phyloP scores from a whole-genome alignment of 805 yeast genomes.

The Kazachstania kunashirensis region DNA sequence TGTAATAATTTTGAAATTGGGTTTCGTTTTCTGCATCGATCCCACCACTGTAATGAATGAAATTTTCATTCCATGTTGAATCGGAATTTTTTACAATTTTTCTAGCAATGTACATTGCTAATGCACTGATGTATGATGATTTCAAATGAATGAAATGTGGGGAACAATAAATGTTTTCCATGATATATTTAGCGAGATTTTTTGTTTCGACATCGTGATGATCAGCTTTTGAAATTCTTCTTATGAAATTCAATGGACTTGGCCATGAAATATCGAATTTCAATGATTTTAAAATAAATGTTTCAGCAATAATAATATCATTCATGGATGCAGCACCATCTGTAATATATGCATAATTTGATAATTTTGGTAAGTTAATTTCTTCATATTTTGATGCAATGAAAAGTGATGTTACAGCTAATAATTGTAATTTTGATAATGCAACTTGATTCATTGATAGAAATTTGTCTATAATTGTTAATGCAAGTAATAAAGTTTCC shows the following conservation, averaged over 20 bases:
- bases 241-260: slow-evolving; percentile 79
- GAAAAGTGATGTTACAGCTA: slow-evolving; percentile 77
- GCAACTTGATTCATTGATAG: slow-evolving; percentile 65
- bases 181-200: slow-evolving; percentile 70
- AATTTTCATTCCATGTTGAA: slow-evolving; percentile 21
- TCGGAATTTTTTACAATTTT: slow-evolving; percentile 34
- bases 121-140: slow-evolving; percentile 73
- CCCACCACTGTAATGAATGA: slow-evolving; percentile 21
- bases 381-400: slow-evolving; percentile 95
- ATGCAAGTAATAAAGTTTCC: slow-evolving; percentile 75
- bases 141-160: slow-evolving; percentile 60
- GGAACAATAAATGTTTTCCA: slow-evolving; percentile 70
- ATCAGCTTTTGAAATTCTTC: slow-evolving; percentile 83
- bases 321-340: slow-evolving; percentile 80
- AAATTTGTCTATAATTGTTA: slow-evolving; percentile 80
- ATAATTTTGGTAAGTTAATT: slow-evolving; percentile 75
- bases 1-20: slow-evolving; percentile 14
- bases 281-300: slow-evolving; percentile 59
- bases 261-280: slow-evolving; percentile 74
- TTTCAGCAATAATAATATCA: slow-evolving; percentile 76
- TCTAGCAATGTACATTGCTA: slow-evolving; percentile 75
- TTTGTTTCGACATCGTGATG: slow-evolving; percentile 74
- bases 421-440: slow-evolving; percentile 68
- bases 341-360: slow-evolving; percentile 77
- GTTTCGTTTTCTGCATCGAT: slow-evolving; percentile 14